Evolutionary conservation across 306 rosid species (phyloP), one percentile per base, ranked within the genome.

Genomic region (Prosopis cineraria): DNA sequence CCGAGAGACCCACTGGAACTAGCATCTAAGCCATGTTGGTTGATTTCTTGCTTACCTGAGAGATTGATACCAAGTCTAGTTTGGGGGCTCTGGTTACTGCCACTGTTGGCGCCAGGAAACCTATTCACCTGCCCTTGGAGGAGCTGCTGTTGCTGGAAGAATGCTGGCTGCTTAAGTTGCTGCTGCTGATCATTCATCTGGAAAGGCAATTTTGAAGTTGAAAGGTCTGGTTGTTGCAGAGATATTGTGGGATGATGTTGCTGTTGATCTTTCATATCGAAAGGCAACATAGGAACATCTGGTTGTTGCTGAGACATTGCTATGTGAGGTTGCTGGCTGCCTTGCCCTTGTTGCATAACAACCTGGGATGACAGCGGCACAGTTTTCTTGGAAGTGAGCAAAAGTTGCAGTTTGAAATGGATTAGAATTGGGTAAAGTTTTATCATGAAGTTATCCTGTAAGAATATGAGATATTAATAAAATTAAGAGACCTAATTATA

Each of bases 81-180:
- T 58, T 78, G 90, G 77, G 66, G 56, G 9, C 76, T 24, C 58
- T 76, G 86, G 68, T 79, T 74, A 2, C 62, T 39, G 81, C 77
- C 70, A 69, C 65, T 24, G 36, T 68, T 73, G 72, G 68, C 24
- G 33, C 78, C 76, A 24, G 85, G 81, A 69, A 80, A 77, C 63
- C 17, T n/a, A 64, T 36, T 71, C 73, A 82, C 44, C 63, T 78
- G 84, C 56, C 77, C 85, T 52, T 76, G 82, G 17, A 76, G 33
- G 47, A 77, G 44, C 22, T 82, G 90, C 59, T 71, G 87, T 70
- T 72, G 88, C 70, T 79, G 88, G 81, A 79, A 68, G 81, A 79
- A 84, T 58, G 14, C 11, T 70, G 81, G 81, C 20, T 76, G 43
- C 72, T 70, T 80, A 53, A 27, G 58, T 25, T 78, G 88, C 62